These are phyloP conservation scores for Lepidium africanum DNA, from an alignment of 345 rosid genomes.

Conservation along the genomic window DNA sequence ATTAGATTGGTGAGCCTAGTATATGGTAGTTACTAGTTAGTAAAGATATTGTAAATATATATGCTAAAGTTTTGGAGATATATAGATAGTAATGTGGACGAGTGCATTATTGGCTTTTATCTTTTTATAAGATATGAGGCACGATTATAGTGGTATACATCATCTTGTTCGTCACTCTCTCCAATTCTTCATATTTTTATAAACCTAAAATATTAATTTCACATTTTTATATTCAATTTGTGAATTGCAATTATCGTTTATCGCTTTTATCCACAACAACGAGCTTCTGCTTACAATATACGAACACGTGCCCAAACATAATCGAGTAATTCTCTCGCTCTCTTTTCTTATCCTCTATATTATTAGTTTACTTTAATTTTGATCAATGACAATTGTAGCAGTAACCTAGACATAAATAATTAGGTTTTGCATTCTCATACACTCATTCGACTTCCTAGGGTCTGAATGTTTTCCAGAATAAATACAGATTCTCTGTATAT, in stretches of 20 bases:
- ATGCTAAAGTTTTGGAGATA: slow-evolving; percentile 14
- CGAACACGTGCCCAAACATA: too few relatives aligned
- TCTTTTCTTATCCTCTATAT: too few relatives aligned
- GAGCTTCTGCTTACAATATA: too few relatives aligned
- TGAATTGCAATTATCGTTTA: neutral
- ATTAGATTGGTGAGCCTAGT: slow-evolving; percentile 4
- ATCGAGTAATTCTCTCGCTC: too few relatives aligned
- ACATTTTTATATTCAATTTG: neutral
- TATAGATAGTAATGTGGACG: slow-evolving; percentile 12
- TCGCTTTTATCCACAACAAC: too few relatives aligned
- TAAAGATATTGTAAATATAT: neutral
- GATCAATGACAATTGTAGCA: too few relatives aligned
- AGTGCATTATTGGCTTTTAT: slow-evolving; percentile 25
- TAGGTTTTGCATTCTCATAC: too few relatives aligned
- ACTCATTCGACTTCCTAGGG: too few relatives aligned
- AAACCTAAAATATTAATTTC: neutral
- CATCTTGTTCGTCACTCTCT: slow-evolving; percentile 31
- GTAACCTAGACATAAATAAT: too few relatives aligned
- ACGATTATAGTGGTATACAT: slow-evolving; percentile 30
- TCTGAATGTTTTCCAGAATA: too few relatives aligned
- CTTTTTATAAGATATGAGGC: slow-evolving; percentile 11
- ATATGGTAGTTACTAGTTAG: slow-evolving; percentile 23
- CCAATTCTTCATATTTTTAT: neutral
- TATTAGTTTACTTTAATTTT: too few relatives aligned
- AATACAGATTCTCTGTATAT: too few relatives aligned